Evolutionary conservation across 2,329 filamentous ascomycete species (phyloP), one percentile per base, ranked within the genome.

Genomic region (Xylaria sp.): DNA sequence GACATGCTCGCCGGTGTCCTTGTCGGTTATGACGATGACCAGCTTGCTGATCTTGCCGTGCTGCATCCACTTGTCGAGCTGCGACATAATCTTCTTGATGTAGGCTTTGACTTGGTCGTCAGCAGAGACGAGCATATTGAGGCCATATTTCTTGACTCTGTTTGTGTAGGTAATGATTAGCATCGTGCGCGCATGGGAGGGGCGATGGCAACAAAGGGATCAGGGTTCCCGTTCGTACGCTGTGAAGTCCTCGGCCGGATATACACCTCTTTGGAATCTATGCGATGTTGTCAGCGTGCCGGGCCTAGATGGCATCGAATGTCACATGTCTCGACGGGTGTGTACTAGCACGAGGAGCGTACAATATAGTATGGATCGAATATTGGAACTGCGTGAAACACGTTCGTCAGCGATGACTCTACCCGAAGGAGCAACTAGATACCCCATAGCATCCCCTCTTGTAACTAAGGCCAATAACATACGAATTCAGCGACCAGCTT

Each of bases 51-150:
- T 97, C 79, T 99, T 98, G 75, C 93, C 92, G 71, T 90, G 91
- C 54, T 93, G 84, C 93, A 98, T 98, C 95, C 95, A 99, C 75
- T 92, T 92, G 80, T 96, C 94, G 60, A 99, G 87, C 78, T 99
- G 95, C 27, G 89, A 89, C 93, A 97, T 99, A 80, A 99, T 98
- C 80, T 96, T 97, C 79, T 97, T 97, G 83, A 99, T 96, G 80
- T 99, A 99, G 31, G 93, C 92, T 79, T 97, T 96, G 75, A 99
- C 95, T 80, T 99, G 94, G 81, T 98, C 95, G 76, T 99, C 95
- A 66, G 93, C 87, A 31, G 94, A 96, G 53, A 98, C 93, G 71
- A 97, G 90, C 93, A 97, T 97, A 73, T 97, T 98, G 72, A 99
- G 86, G 71, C 95, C 95, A 89, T 99, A 99, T 81, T 99, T 99